A percentile compares a stretch with the other conserved stretches of the same genome.
Evolutionary conservation across 1,139 yeast genomes (phyloP).

Genomic region (Saccharomyces hybrid): DNA sequence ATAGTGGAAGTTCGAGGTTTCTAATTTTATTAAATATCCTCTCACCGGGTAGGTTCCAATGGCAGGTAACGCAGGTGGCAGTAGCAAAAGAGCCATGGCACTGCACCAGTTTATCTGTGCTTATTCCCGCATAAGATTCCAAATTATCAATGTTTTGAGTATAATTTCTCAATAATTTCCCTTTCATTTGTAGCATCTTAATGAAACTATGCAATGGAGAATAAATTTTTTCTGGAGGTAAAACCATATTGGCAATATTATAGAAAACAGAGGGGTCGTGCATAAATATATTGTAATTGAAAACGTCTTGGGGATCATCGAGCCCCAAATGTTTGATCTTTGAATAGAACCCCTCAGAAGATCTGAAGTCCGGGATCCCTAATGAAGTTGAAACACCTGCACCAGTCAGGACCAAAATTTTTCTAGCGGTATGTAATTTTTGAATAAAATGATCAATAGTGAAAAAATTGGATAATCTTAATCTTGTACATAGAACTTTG

Average conservation of each 20-base stretch:
- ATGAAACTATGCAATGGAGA: conserved; percentile 87
- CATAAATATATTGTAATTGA: conserved; percentile 64
- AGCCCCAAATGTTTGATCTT: conserved; percentile 62
- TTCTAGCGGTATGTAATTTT: conserved; percentile 46
- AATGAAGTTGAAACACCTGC: conserved; percentile 92
- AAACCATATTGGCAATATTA: conserved; percentile 76
- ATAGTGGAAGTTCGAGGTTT: conserved; percentile 56
- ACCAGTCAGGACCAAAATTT: conserved; percentile 77
- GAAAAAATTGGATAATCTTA: conserved; percentile 43
- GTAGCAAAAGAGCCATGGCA: conserved; percentile 95
- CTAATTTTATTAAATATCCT: conserved; percentile 55
- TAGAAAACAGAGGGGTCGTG: conserved; percentile 78
- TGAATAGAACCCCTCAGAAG: conserved; percentile 78
- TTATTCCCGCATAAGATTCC: conserved; percentile 76
- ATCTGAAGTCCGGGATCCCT: conserved; percentile 93
- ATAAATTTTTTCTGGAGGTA: conserved; percentile 64
- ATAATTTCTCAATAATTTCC: conserved; percentile 75
- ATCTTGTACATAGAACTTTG: conserved; percentile 47
- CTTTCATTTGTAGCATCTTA: conserved; percentile 60
- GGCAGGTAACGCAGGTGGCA: conserved; percentile 82
- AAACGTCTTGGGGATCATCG: conserved; percentile 90
- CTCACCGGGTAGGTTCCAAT: conserved; percentile 57
- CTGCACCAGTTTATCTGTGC: conserved; percentile 64
- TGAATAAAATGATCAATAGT: conserved; percentile 52
- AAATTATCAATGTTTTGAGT: conserved; percentile 93